These are phyloP conservation scores for Scenedesmus sp. DNA, from an alignment of 163 green algal species.

Conservation along the genomic window DNA sequence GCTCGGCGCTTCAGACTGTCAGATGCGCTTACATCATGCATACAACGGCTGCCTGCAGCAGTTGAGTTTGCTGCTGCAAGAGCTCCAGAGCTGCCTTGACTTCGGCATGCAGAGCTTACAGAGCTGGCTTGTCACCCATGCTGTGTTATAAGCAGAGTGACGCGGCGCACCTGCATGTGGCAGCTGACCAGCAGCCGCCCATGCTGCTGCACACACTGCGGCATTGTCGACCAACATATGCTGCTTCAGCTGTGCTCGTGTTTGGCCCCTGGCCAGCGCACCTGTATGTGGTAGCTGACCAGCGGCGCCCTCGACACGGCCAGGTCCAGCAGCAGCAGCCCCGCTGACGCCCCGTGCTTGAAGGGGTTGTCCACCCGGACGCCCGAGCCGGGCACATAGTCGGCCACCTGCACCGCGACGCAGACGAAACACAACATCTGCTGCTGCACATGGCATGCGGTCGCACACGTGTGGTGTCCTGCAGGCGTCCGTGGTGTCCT, in stretches of 20 bases:
- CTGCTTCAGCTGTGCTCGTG: too few relatives aligned
- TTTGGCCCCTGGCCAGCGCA: background rate
- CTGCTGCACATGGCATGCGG: background rate
- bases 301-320: conserved; percentile 39
- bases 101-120: too few relatives aligned
- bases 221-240: too few relatives aligned
- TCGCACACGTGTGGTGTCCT: background rate
- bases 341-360: conserved; percentile 58
- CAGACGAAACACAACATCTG: background rate
- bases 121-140: too few relatives aligned
- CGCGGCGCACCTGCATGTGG: background rate
- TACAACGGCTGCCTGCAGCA: too few relatives aligned
- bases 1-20: too few relatives aligned
- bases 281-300: conserved; percentile 61
- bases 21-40: too few relatives aligned
- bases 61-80: too few relatives aligned
- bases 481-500: too few relatives aligned
- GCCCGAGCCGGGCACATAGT: conserved; percentile 25
- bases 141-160: too few relatives aligned
- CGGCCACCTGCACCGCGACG: background rate
- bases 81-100: too few relatives aligned
- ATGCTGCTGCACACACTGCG: too few relatives aligned
- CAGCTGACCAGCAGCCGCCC: background rate
- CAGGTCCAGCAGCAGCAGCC: conserved; percentile 56
- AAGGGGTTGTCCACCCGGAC: conserved; percentile 53